Evolutionary conservation across 2,329 filamentous ascomycete species (phyloP), one percentile per base, ranked within the genome.

Genomic region (Fusarium sp.): DNA sequence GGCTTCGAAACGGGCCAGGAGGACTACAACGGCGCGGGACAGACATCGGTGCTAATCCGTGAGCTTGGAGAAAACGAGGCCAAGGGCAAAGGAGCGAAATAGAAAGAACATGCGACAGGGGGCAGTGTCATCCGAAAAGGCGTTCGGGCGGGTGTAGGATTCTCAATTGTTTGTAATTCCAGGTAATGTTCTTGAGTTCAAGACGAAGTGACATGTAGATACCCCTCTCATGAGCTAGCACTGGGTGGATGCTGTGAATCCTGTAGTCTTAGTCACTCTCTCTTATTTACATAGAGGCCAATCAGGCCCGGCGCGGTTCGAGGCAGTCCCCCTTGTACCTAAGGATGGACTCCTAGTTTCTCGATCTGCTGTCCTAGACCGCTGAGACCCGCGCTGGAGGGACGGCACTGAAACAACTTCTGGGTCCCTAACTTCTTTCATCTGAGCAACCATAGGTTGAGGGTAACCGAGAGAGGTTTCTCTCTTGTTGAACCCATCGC

Each of bases 1-100:
- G 94, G 94, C 2, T 97, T 97, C 75, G 94, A 97, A 83, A 97
- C 87, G 23, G 94, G 93, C 5, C 91, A 93, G 81, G 93, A 97
- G 72, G 91, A 96, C 71, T 92, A 94, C 63, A 86, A 84, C 39
- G 89, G 90, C 1, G 90, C 91, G 66, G 94, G 94, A 7, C 87
- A 90, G 56, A 89, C 95, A 6, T 92, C 91, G 74, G 87, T 99
- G 31, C 90, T 93, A 77, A 88, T 99, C 30, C 87, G 95, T 64
- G 94, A 97, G 82, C 84, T 99, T 55, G 90, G 91, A 7, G 94
- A 97, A 75, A 92, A 89, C 9, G 96, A 99, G 82, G 94, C 95
- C 6, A 94, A 95, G 82, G 92, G 91, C 23, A 97, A 97, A 82
- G 90, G 90, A 6, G 85, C 89, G 44, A 95, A 94, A 82, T 91